Conservation (phyloP, 2,329 filamentous ascomycete genomes). For the Ophiostoma ulmi region DNA sequence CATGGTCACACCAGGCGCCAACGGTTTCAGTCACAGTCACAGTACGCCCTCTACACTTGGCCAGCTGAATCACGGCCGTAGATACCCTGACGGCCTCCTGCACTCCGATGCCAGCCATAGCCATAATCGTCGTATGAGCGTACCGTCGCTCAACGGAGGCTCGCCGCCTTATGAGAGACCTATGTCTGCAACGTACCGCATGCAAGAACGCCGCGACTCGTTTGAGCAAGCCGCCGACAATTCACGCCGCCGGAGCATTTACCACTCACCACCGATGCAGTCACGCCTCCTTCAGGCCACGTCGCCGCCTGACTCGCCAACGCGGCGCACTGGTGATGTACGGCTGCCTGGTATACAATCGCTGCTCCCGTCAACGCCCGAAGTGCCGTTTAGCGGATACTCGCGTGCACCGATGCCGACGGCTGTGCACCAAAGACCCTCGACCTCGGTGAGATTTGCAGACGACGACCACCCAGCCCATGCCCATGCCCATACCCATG, state of each 20-base stretch:
- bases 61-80: conserved; percentile 3
- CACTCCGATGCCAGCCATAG: neutral
- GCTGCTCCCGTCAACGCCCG: neutral
- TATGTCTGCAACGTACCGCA: neutral
- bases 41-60: neutral
- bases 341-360: conserved; percentile 2
- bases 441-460: neutral
- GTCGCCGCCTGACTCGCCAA: conserved; percentile 12
- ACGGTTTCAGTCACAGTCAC: conserved; percentile 4
- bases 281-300: neutral
- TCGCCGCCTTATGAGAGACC: neutral
- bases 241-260: neutral
- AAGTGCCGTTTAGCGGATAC: neutral
- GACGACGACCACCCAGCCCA: conserved; percentile 2
- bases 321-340: neutral
- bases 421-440: neutral
- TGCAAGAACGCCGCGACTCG: conserved; percentile 9
- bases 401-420: conserved; percentile 12
- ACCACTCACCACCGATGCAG: neutral
- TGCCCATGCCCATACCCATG: neutral
- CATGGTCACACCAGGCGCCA: conserved; percentile 7
- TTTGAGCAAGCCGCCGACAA: conserved; percentile 5
- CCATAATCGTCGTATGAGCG: conserved; percentile 10
- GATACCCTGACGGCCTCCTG: neutral
- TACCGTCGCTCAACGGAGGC: neutral